phyloP scores from a whole-genome alignment of 2,329 filamentous ascomycete genomes.

The Didymella keratinophila region DNA sequence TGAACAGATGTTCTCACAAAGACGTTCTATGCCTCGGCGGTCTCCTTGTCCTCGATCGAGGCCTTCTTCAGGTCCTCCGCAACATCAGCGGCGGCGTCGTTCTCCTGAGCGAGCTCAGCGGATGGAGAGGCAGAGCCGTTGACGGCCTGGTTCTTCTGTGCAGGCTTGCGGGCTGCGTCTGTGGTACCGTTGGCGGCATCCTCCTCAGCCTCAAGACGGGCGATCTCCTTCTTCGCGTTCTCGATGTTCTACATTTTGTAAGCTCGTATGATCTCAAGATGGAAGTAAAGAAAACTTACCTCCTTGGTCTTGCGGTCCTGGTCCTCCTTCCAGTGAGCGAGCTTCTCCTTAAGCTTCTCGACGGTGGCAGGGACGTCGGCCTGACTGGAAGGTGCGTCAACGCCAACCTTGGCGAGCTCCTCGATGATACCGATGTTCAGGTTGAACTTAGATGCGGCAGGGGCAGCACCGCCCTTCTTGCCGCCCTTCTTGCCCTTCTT shows the following conservation, averaged over 20 bases:
- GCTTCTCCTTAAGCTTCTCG: slow-evolving; percentile 92
- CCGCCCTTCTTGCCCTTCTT: slow-evolving; percentile 91
- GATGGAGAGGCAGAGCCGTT: slow-evolving; percentile 62
- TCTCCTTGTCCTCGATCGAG: slow-evolving; percentile 62
- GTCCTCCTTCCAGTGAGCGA: slow-evolving; percentile 88
- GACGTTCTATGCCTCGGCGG: slow-evolving; percentile 35
- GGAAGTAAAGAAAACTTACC: slow-evolving; percentile 62
- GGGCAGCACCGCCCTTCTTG: slow-evolving; percentile 76
- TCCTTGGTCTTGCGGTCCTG: slow-evolving; percentile 89
- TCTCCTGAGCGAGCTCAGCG: slow-evolving; percentile 63
- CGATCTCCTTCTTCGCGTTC: slow-evolving; percentile 95
- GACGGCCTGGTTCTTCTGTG: slow-evolving; percentile 59
- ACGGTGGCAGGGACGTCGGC: slow-evolving; percentile 79
- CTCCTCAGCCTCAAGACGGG: slow-evolving; percentile 79
- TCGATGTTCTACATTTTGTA: slow-evolving; percentile 77
- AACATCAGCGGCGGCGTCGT: slow-evolving; percentile 66
- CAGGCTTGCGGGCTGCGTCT: slow-evolving; percentile 62
- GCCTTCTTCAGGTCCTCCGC: slow-evolving; percentile 67
- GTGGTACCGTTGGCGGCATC: slow-evolving; percentile 62
- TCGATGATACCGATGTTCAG: slow-evolving; percentile 91
- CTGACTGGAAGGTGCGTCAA: slow-evolving; percentile 87
- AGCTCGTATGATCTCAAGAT: not conserved
- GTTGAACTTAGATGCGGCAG: slow-evolving; percentile 72
- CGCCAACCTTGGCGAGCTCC: slow-evolving; percentile 81
- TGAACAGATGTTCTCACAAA: slow-evolving; percentile 4